Base-by-base conservation (phyloP, 192 early-diverging fungal species). In the Coemansia sp. region DNA sequence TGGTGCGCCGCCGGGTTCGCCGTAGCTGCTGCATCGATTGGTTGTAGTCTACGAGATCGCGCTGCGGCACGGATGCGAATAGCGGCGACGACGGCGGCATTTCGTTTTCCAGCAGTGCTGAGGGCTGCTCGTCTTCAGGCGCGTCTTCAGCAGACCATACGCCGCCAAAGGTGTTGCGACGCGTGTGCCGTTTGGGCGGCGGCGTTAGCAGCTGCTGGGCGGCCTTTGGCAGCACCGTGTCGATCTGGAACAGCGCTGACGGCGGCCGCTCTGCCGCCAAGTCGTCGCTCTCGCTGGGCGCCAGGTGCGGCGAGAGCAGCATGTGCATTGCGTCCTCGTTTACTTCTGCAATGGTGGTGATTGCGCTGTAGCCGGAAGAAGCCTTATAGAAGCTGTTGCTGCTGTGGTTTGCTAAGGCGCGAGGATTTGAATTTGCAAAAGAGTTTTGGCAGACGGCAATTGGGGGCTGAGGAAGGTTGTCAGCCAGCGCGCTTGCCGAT, bases 1-100 rank as follows among this genome's bases (percentile, higher is more conserved):
- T 39, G 2, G 66, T 62, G 50, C 59, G 62, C 44, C 70, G 43
- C 8, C 64, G 55, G 9, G 64, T 53, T 3, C 55, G 21, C 38
- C 59, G 57, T 18, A 65, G 64, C 28, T 53, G 38, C 26, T 52
- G 59, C 31, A 73, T 58, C 9, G 65, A 58, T 38, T 66, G 64
- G 15, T 60, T 50, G 9, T 61, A 61, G 10, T 62, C 55, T 8
- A 31, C 38, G 13, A 75, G 65, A 31, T 69, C 66, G 21, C 50
- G 33, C 3, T 38, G 39, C 38, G 67, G 50, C 37, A 69, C 48
- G 33, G 60, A 56, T 19, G 66, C 44, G 55, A 75, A 75, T 40
- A 75, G 59, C 44, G 72, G 72, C 50, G 72, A 76, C 36, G 51
- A 39, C 41, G 72, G 72, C 37, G 72, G 72, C 72, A 64, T 52